Conservation (phyloP, 1,284 basidiomycete genomes). For the Cutaneotrichosporon mucoides region DNA sequence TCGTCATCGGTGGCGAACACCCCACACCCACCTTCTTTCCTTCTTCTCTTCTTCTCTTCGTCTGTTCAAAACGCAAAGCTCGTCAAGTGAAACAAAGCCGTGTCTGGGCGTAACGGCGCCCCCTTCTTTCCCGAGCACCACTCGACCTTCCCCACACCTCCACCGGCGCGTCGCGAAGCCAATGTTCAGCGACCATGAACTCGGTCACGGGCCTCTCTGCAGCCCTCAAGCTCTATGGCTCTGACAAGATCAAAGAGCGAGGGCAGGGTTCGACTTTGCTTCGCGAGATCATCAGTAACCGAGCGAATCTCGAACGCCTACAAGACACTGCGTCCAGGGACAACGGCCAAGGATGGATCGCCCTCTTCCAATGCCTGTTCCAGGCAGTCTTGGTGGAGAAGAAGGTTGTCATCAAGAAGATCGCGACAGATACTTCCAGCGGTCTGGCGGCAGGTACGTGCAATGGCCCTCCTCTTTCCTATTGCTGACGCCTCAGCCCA, state of each 20-base stretch:
- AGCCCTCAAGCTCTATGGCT: conserved; percentile 58
- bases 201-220: conserved; percentile 41
- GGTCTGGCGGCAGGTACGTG: conserved; percentile 24
- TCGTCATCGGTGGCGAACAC: not conserved
- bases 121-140: too few species aligned
- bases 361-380: conserved; percentile 71
- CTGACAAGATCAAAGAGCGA: conserved; percentile 68
- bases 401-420: conserved; percentile 53
- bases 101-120: too few species aligned
- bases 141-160: not conserved
- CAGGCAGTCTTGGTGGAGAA: conserved; percentile 63
- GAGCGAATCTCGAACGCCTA: conserved; percentile 53
- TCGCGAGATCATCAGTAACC: conserved; percentile 60
- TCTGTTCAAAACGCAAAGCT: not conserved
- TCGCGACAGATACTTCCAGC: conserved; percentile 10
- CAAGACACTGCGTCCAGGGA: conserved; percentile 47
- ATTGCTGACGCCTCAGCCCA: conserved; percentile 5
- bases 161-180: not conserved
- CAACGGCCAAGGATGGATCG: conserved; percentile 60
- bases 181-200: conserved; percentile 13
- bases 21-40: not conserved
- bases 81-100: too few species aligned
- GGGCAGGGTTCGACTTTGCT: conserved; percentile 62
- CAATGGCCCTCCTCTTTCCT: too few species aligned
- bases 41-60: not conserved